Evolutionary conservation across 2,329 filamentous ascomycete genomes (phyloP).

Genomic region (Nannizziopsis barbatae): DNA sequence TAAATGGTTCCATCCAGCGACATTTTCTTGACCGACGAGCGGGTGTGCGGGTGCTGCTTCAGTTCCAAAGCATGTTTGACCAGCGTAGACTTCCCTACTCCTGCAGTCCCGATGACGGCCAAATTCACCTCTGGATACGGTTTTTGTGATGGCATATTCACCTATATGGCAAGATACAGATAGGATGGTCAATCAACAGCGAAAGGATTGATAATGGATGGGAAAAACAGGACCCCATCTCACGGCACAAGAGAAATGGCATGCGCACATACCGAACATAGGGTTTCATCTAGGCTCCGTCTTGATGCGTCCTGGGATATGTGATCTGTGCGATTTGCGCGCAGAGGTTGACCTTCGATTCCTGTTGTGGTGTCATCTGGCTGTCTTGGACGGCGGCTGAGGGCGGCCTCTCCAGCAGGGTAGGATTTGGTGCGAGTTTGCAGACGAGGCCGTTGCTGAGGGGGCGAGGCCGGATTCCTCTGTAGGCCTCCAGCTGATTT

Average conservation of each 20-base stretch:
- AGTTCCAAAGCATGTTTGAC: conserved; percentile 47
- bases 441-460: conserved; percentile 25
- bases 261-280: background rate
- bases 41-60: conserved; percentile 33
- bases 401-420: conserved; percentile 20
- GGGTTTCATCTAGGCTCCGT: conserved; percentile 2
- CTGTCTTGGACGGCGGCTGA: conserved; percentile 18
- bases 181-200: background rate
- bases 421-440: conserved; percentile 28
- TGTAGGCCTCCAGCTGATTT: conserved; percentile 4
- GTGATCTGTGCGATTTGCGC: too few species aligned
- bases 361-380: conserved; percentile 20
- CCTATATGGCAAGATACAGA: background rate
- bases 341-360: conserved; percentile 3
- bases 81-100: conserved; percentile 50
- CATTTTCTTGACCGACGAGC: conserved; percentile 43
- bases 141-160: conserved; percentile 17
- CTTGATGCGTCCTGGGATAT: conserved; percentile 2
- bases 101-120: conserved; percentile 44
- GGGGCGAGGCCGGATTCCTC: conserved; percentile 5
- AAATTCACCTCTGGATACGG: conserved; percentile 46
- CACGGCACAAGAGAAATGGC: background rate
- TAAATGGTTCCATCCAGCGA: conserved; percentile 46
- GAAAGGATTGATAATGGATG: background rate
- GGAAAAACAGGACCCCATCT: background rate